A percentile compares a stretch with the other conserved stretches of the same genome.
Evolutionary conservation across 306 rosid species (phyloP).

Genomic region (Cicer judaicum): DNA sequence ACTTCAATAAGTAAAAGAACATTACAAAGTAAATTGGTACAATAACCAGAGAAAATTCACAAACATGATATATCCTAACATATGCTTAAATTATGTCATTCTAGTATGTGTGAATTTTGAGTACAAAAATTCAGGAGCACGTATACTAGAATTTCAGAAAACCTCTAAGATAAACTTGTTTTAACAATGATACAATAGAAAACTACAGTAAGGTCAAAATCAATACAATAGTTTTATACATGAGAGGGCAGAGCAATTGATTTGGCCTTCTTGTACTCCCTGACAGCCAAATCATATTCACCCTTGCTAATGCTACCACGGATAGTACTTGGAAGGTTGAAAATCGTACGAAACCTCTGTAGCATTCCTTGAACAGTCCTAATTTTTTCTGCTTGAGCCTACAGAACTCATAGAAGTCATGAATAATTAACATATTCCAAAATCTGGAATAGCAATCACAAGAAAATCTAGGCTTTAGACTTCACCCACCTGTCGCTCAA

Average conservation of each 20-base stretch:
- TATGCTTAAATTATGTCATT: constrained; percentile 33
- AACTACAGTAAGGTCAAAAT: constrained; percentile 33
- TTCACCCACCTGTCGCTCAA: constrained; percentile 91
- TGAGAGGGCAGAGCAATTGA: constrained; percentile 95
- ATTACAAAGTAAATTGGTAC: constrained; percentile 29
- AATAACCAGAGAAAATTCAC: constrained; percentile 29
- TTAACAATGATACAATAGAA: constrained; percentile 37
- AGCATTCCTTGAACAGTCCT: constrained; percentile 99
- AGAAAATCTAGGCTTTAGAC: constrained; percentile 42
- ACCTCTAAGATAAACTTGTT: constrained; percentile 36
- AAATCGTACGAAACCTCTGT: constrained; percentile 94
- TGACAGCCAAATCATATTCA: constrained; percentile 94
- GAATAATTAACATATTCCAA: constrained; percentile 36
- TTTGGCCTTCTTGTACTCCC: constrained; percentile 99
- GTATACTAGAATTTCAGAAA: constrained; percentile 35
- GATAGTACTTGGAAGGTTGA: constrained; percentile 94
- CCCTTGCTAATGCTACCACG: constrained; percentile 97
- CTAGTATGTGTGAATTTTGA: constrained; percentile 22
- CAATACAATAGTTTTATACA: constrained; percentile 56
- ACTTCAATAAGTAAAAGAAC: constrained; percentile 33
- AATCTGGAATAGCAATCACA: constrained; percentile 45
- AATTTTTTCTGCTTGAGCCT: constrained; percentile 99
- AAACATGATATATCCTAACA: constrained; percentile 35
- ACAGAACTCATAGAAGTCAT: constrained; percentile 43
- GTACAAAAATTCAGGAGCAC: constrained; percentile 6